These are phyloP conservation scores for Lindgomyces ingoldianus DNA, from an alignment of 495 filamentous ascomycete genomes.

Conservation along the genomic window DNA sequence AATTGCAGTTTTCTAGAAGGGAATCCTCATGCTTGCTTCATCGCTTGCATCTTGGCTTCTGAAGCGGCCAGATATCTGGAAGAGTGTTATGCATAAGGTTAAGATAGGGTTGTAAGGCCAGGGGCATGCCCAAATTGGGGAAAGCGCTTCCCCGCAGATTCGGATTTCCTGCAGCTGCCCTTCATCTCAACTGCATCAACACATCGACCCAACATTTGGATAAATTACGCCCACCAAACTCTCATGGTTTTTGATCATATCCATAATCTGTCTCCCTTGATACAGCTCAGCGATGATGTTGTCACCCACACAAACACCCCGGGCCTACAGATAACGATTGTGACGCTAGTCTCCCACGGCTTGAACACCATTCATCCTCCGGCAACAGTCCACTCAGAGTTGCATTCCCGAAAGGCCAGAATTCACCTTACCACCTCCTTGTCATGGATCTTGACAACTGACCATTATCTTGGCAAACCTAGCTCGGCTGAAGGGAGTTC, in stretches of 20 bases:
- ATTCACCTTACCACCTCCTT: background rate
- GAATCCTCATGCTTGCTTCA: background rate
- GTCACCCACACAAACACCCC: background rate
- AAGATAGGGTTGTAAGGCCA: slow-evolving; percentile 1
- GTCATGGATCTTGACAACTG: no score
- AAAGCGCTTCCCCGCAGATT: slow-evolving; percentile 26
- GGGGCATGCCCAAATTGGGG: slow-evolving; percentile 4
- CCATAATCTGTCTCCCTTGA: slow-evolving; percentile 8
- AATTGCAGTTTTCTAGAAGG: slow-evolving; percentile 22
- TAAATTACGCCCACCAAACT: slow-evolving; percentile 25
- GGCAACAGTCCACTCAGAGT: background rate
- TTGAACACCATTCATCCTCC: slow-evolving; percentile 2
- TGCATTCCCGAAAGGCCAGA: background rate
- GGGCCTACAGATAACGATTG: background rate
- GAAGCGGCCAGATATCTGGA: slow-evolving; percentile 10
- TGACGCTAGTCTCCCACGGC: slow-evolving; percentile 4
- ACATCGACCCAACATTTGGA: slow-evolving; percentile 11
- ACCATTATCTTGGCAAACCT: no score
- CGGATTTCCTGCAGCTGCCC: slow-evolving; percentile 2
- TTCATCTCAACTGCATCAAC: slow-evolving; percentile 28
- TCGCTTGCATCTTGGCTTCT: background rate
- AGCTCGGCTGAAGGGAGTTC: slow-evolving; percentile 8
- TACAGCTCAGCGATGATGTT: background rate
- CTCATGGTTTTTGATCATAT: slow-evolving; percentile 12
- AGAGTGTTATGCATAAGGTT: slow-evolving; percentile 16